Base-by-base conservation (phyloP, 1,284 basidiomycete genomes). In the Heterobasidion irregulare region DNA sequence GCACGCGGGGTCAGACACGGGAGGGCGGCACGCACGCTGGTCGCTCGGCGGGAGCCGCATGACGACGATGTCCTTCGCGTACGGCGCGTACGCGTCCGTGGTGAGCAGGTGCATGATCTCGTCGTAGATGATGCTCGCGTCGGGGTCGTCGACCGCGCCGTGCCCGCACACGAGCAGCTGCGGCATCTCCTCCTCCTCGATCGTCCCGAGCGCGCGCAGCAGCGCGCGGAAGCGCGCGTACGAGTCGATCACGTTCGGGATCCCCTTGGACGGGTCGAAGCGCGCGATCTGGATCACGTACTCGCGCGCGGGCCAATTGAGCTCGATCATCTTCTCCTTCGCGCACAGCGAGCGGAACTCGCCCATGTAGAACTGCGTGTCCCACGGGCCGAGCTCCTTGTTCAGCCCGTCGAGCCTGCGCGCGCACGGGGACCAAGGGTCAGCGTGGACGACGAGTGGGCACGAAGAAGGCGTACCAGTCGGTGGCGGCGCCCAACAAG, bases 151-250 rank as follows among this genome's bases (percentile, higher is more conserved):
- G 54, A 93, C 90, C 32, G 88, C 88, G 56, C 91, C 92, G 64
- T 94, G 92, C 35, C 92, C 92, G 66, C 90, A 92, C 60, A 94
- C 72, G 64, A 94, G 76, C 59, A 94, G 70, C 68, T 92, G 89
- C 53, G 91, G 90, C n/a, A 75, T 74, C 50, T 88, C 79, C 8
- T 82, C 76, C 19, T 75, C 72, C 18, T 66, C 60, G 47, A 77
- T 61, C 35, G 78, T 76, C 49, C 75, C 72, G 10, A 73, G 68
- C 46, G 70, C 62, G 56, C 74, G 72, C 56, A 92, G 74, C 44
- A 84, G 72, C 59, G 78, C 75, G 61, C 91, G 81, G 77, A 94
- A 84, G 65, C 82, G 80, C 61, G 80, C 77, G 67, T 93, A 94
- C 18, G 90, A 91, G 63, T 89, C 88, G 67, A 91, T 80, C 65